These are phyloP conservation scores for Cladosporium halotolerans DNA, from an alignment of 2,329 filamentous ascomycete genomes.

Conservation along the genomic window DNA sequence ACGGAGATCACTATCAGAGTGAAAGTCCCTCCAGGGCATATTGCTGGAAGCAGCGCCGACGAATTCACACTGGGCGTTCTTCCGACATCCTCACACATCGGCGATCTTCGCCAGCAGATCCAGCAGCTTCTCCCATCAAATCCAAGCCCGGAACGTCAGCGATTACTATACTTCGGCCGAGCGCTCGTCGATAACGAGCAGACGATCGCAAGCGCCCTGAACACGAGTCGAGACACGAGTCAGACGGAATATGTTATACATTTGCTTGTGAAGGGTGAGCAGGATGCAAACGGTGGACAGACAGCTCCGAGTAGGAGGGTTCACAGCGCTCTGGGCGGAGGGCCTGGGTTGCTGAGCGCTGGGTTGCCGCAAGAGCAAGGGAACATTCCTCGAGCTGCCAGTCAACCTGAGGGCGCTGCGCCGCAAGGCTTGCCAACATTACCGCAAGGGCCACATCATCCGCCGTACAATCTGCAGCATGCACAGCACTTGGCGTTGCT, in stretches of 20 bases:
- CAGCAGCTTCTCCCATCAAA: conserved; percentile 42
- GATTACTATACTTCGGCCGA: conserved; percentile 53
- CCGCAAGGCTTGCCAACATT: not conserved
- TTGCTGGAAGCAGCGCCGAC: conserved; percentile 19
- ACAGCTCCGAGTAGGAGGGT: conserved; percentile 2
- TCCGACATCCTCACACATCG: conserved; percentile 39
- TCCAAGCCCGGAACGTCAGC: conserved; percentile 43
- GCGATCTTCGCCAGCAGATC: conserved; percentile 48
- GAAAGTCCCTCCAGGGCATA: conserved; percentile 29
- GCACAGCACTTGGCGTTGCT: conserved; percentile 10
- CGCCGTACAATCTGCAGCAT: not conserved
- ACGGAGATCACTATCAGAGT: conserved; percentile 24
- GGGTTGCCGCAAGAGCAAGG: not conserved
- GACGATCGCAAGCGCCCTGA: conserved; percentile 46
- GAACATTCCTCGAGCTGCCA: not conserved
- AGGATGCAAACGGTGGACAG: not conserved
- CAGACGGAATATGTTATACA: conserved; percentile 31
- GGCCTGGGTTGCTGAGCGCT: not conserved
- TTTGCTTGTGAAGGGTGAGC: conserved; percentile 24
- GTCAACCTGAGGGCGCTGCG: not conserved
- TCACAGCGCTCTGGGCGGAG: conserved; percentile 8
- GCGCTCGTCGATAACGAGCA: conserved; percentile 45
- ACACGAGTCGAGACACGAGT: conserved; percentile 42
- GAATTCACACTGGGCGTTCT: conserved; percentile 25
- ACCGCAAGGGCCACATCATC: not conserved